These are phyloP conservation scores for Penicillium aurantiogriseum DNA, from an alignment of 2,329 filamentous ascomycete genomes.

Conservation along the genomic window DNA sequence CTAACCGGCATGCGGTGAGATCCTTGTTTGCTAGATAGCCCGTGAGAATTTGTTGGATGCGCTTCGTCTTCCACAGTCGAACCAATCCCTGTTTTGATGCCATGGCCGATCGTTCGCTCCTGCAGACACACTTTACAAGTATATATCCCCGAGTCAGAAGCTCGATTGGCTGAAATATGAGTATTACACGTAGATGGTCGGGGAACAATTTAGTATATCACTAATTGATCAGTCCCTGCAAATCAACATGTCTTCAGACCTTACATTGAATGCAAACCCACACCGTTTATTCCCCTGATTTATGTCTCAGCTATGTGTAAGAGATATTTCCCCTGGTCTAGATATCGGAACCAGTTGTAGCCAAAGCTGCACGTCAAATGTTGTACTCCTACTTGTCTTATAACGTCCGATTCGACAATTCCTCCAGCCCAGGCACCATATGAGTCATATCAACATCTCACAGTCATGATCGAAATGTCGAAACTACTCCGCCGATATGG, in stretches of 20 bases:
- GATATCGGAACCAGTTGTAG: neutral
- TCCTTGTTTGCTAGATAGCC: conserved; percentile 33
- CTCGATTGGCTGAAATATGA: neutral
- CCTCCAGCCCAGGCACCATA: neutral
- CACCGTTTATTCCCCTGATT: neutral
- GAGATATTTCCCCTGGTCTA: neutral
- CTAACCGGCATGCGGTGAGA: conserved; percentile 35
- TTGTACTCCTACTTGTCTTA: neutral
- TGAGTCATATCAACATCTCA: neutral
- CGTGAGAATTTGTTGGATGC: conserved; percentile 36
- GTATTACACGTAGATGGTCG: neutral
- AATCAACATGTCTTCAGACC: neutral
- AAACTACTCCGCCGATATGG: neutral
- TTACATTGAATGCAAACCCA: no score
- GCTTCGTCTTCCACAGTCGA: conserved; percentile 40
- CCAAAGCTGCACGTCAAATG: neutral
- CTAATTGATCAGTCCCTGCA: no score
- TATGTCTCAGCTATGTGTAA: neutral
- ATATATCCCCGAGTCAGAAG: neutral
- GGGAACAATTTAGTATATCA: no score
- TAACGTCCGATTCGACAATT: neutral
- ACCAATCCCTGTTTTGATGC: conserved; percentile 26
- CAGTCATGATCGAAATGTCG: neutral
- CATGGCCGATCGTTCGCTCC: neutral
- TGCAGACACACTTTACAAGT: neutral